These are phyloP conservation scores for Ceratocystis lukuohia DNA, from an alignment of 2,329 filamentous ascomycete genomes.

Conservation along the genomic window DNA sequence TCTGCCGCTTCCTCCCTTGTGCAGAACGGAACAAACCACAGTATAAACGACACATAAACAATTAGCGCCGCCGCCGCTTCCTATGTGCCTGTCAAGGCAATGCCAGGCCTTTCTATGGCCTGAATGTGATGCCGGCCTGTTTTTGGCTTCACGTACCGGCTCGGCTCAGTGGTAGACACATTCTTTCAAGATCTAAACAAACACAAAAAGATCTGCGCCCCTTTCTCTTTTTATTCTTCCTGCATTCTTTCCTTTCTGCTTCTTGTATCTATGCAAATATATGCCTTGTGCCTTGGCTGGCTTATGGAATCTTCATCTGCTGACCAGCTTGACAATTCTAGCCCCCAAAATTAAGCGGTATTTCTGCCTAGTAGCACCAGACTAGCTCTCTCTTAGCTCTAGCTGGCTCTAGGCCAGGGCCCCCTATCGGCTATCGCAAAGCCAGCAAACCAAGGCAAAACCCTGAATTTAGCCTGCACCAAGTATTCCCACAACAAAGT, in stretches of 20 bases:
- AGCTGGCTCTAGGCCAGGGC: not conserved
- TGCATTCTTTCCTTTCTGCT: too few species aligned
- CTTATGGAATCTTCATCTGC: too few species aligned
- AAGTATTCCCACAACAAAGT: not conserved
- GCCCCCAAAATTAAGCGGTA: too few species aligned
- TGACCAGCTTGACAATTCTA: too few species aligned
- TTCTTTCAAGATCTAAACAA: not conserved
- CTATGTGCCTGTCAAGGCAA: not conserved
- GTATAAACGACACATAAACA: not conserved
- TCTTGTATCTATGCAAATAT: too few species aligned
- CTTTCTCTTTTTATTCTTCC: not conserved
- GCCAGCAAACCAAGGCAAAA: not conserved
- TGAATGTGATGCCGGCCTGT: too few species aligned
- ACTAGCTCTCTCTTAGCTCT: not conserved
- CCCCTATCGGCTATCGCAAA: not conserved
- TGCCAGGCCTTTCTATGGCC: too few species aligned
- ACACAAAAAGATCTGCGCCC: not conserved
- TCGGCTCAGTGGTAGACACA: too few species aligned
- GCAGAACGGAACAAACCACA: not conserved
- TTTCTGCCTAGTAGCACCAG: too few species aligned
- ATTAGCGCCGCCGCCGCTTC: not conserved
- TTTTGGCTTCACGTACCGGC: too few species aligned
- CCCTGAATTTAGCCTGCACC: too few species aligned
- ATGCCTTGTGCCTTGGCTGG: too few species aligned
- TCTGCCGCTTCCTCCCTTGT: not conserved